Evolutionary conservation across 1,284 basidiomycete species (phyloP), one percentile per base, ranked within the genome.

Genomic region (Tilletia indica): DNA sequence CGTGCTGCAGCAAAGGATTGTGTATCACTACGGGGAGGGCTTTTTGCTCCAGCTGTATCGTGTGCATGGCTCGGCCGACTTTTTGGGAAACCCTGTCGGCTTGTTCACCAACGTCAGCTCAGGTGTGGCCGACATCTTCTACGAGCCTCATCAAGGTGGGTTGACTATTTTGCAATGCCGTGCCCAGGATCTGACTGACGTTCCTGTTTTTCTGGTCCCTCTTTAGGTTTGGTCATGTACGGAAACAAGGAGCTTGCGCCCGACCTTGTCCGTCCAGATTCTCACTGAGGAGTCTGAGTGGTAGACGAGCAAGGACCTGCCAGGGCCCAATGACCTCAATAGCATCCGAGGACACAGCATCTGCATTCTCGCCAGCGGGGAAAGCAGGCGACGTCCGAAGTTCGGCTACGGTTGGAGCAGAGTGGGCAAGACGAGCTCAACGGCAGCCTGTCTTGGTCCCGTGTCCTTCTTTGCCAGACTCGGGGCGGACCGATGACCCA

Each of bases 21-120:
- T 91, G 58, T 91, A 96, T 76, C 97, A 99, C 83, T 99, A 99
- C 84, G 89, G 92, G 67, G 93, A 97, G 85, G 95, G 97, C 79
- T 89, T 97, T 69, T 87, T 97, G 39, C 91, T 93, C 39, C 97
- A 99, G 84, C 88, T 99, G 11, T 98, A 99, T 85, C 91, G 97
- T 39, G 93, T 99, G 38, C 88, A 99, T 8, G 97, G 97, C 38
- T 96, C 94, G 3, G 95, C 96, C 0, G 96, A 99, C 85, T 97
- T 99, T 86, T 80, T 89, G 49, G 77, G 85, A 36, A 86, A 86
- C 90, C 96, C 96, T 4, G 94, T 98, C 39, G 96, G 96, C 14
- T 87, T 99, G 68, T 99, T 99, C 87, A 97, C 93, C 74, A 99
- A 98, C 82, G 95, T 99, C 82, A 96, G 93, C 82, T 97, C 94